Percentiles rank a stretch among this genome's conserved stretches.
Evolutionary conservation across 2,329 filamentous ascomycete genomes (phyloP).

Genomic region (Plectosphaerella sp.): DNA sequence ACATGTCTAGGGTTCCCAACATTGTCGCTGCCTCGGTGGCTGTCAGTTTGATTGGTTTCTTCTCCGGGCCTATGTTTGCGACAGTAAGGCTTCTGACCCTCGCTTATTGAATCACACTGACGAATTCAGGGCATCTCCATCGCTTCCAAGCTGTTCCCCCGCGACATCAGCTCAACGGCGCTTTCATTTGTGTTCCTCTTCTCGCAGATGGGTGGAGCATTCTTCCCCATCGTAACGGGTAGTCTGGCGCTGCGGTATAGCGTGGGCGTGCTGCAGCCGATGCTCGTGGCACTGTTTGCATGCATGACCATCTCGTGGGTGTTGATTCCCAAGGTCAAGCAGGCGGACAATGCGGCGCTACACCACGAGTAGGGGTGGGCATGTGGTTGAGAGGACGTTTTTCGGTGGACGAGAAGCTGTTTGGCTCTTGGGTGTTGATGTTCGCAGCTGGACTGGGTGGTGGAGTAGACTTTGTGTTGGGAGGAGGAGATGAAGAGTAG

Average conservation of each 20-base stretch:
- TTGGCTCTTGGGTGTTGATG: too few relatives aligned
- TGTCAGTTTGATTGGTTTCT: constrained; percentile 51
- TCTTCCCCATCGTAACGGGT: constrained; percentile 53
- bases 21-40: constrained; percentile 47
- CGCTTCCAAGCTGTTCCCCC: constrained; percentile 44
- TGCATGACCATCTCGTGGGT: constrained; percentile 44
- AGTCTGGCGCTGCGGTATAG: constrained; percentile 40
- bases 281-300: constrained; percentile 41
- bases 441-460: too few relatives aligned
- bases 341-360: constrained; percentile 20
- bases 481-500: too few relatives aligned
- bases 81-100: constrained; percentile 32
- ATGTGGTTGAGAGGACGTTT: too few relatives aligned
- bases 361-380: constrained; percentile 23
- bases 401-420: too few relatives aligned
- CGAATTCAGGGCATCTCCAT: constrained; percentile 44
- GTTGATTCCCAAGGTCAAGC: constrained; percentile 32
- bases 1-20: constrained; percentile 29
- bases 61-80: constrained; percentile 54
- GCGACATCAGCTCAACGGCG: constrained; percentile 27
- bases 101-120: background rate
- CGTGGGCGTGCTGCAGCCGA: constrained; percentile 45
- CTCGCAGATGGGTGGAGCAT: constrained; percentile 48
- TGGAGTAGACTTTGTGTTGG: too few relatives aligned
- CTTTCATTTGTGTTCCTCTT: constrained; percentile 50